phyloP scores from a whole-genome alignment of 768 basidiomycete genomes.

The Baorangia bicolor region DNA sequence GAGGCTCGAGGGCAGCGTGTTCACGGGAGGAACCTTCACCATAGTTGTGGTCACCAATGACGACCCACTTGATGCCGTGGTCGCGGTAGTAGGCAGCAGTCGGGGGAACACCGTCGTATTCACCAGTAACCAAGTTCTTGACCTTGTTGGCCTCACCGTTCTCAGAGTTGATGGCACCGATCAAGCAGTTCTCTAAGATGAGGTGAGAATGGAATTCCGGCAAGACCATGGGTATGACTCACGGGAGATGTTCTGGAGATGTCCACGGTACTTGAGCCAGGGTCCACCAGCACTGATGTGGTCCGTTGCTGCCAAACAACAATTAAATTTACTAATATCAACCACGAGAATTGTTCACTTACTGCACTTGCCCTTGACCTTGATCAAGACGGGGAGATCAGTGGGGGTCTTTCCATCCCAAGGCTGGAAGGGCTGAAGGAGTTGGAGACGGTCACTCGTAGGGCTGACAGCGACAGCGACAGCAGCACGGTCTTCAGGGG shows the following conservation, averaged over 20 bases:
- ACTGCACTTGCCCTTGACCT: constrained; percentile 99
- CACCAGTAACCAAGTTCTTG: constrained; percentile 86
- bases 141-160: constrained; percentile 96
- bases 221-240: constrained; percentile 26
- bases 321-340: neutral
- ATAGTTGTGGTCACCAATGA: constrained; percentile 94
- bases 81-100: constrained; percentile 89
- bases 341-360: constrained; percentile 33
- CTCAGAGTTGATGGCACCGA: constrained; percentile 95
- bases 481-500: constrained; percentile 78
- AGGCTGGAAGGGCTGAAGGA: constrained; percentile 82
- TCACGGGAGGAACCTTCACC: constrained; percentile 98
- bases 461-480: constrained; percentile 88
- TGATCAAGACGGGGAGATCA: constrained; percentile 93
- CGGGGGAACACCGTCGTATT: constrained; percentile 82
- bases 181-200: constrained; percentile 85
- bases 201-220: constrained; percentile 5
- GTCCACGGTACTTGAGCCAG: constrained; percentile 99
- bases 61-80: constrained; percentile 92
- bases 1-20: constrained; percentile 94
- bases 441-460: constrained; percentile 86
- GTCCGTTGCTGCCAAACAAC: constrained; percentile 61
- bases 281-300: constrained; percentile 98
- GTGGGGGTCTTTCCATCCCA: constrained; percentile 94
- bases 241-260: constrained; percentile 98